Base-by-base conservation (phyloP, 1,139 yeast species). In the Blastobotrys serpentis region DNA sequence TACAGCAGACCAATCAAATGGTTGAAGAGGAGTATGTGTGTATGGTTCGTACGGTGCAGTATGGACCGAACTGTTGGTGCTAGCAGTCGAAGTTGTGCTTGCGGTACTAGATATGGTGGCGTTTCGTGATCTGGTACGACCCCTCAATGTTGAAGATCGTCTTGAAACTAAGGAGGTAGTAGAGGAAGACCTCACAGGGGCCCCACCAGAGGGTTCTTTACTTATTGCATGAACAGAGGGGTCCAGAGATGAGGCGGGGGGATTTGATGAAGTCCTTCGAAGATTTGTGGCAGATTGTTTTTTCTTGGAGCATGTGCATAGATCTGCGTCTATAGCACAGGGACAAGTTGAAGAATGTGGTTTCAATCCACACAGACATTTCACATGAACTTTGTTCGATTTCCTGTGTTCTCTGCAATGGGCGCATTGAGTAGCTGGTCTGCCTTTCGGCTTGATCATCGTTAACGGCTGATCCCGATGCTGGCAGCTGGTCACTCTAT, bases 391-490 rank as follows among this genome's bases (percentile, higher is more conserved):
- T 57, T 83, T 80, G 58, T 83, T 84, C 52, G 74, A 65, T 63
- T 84, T 85, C 40, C 96, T 74, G 59, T 82, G 80, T 50, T 85
- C 92, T 52, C 92, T 81, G 64, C 98, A 90, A 63, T 86, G 95
- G 39, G 77, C 75, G 61, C 98, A 90, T 64, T 89, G 96, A 2
- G 96, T 83, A 0, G 96, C 82, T 1, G 98, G 98, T 48, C 98
- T 75, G 3, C 98, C 98, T 65, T 90, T 92, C 10, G 96, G 96
- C 65, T 90, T 90, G 66, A 92, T 90, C 87, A 85, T 84, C 63
- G 87, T 84, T 56, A 92, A 71, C 2, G 95, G 95, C 63, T 86
- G 88, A 59, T 92, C 96, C 1, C 92, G 82, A 65, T 92, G 98
- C 46, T 84, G 82, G 68, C 98, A 92, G 4, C 95, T 82, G 1